Evolutionary conservation across 2,329 filamentous ascomycete species (phyloP).

Genomic region (Ascochyta rabiei): DNA sequence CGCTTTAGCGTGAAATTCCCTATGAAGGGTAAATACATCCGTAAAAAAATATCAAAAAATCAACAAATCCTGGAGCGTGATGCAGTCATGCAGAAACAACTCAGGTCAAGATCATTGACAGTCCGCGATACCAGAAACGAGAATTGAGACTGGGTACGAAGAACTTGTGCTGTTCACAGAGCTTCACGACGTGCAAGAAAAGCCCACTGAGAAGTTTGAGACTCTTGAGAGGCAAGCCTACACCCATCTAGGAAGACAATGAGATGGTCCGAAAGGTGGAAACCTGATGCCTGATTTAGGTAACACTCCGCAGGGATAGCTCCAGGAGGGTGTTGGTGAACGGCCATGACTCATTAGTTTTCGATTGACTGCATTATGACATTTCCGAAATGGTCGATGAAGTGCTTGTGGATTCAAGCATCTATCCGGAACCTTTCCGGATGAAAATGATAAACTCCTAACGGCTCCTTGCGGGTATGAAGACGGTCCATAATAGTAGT

Average conservation of each 20-base stretch:
- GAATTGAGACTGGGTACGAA: not conserved
- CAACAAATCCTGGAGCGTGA: constrained; percentile 15
- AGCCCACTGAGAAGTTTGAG: not conserved
- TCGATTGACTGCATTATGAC: constrained; percentile 16
- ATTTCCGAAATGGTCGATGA: constrained; percentile 9
- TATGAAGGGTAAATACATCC: constrained; percentile 45
- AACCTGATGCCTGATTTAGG: not conserved
- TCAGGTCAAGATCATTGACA: not conserved
- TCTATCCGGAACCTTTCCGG: constrained; percentile 35
- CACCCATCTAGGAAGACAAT: constrained; percentile 7
- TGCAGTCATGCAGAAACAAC: constrained; percentile 7
- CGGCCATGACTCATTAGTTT: constrained; percentile 17
- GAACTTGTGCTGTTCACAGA: not conserved
- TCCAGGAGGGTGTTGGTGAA: constrained; percentile 7
- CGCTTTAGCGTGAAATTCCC: constrained; percentile 23
- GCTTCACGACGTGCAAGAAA: constrained; percentile 2
- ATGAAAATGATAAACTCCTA: constrained; percentile 30
- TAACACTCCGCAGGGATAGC: constrained; percentile 1
- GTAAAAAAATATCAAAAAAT: constrained; percentile 22
- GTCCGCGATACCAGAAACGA: not conserved
- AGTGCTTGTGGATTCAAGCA: constrained; percentile 12
- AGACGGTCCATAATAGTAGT: constrained; percentile 35
- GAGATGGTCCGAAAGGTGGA: not conserved
- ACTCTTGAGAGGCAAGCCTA: constrained; percentile 6
- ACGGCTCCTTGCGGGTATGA: constrained; percentile 31